Conservation (phyloP, 1,139 yeast genomes). For the Taphrina sp. region DNA sequence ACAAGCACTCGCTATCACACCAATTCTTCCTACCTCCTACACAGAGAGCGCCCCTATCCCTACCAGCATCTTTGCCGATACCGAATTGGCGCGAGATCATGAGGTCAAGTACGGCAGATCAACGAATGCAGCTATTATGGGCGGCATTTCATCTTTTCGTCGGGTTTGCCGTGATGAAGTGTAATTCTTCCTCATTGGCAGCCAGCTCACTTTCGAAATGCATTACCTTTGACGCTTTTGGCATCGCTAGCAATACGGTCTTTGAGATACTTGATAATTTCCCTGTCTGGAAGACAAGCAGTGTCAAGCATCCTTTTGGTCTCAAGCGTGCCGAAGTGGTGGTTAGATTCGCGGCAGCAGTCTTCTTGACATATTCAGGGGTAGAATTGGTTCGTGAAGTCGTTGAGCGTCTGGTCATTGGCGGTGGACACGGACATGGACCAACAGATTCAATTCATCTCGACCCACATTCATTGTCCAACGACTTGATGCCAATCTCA, state of each 20-base stretch:
- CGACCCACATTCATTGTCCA: slow-evolving; percentile 21
- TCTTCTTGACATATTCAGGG: slow-evolving; percentile 59
- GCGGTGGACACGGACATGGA: slow-evolving; percentile 30
- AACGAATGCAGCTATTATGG: slow-evolving; percentile 62
- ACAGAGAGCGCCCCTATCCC: slow-evolving; percentile 62
- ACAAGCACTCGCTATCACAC: slow-evolving; percentile 96
- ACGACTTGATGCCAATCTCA: slow-evolving; percentile 19
- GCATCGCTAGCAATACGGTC: slow-evolving; percentile 64
- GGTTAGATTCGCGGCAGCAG: slow-evolving; percentile 81
- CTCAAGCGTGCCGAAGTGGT: slow-evolving; percentile 82
- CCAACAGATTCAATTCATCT: slow-evolving; percentile 24
- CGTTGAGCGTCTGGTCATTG: slow-evolving; percentile 21
- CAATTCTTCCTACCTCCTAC: slow-evolving; percentile 93
- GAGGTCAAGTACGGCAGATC: slow-evolving; percentile 41
- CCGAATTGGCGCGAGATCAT: slow-evolving; percentile 66
- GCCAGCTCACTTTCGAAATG: slow-evolving; percentile 82
- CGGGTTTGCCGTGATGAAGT: slow-evolving; percentile 57
- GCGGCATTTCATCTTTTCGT: slow-evolving; percentile 61
- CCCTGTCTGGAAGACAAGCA: slow-evolving; percentile 85
- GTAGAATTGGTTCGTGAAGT: slow-evolving; percentile 25
- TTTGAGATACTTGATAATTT: slow-evolving; percentile 84
- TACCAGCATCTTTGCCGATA: slow-evolving; percentile 76
- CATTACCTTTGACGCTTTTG: slow-evolving; percentile 80
- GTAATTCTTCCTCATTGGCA: slow-evolving; percentile 56
- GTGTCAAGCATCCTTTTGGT: slow-evolving; percentile 86